phyloP scores from a whole-genome alignment of 2,329 filamentous ascomycete species.

The Gliomastix tumulicola region DNA sequence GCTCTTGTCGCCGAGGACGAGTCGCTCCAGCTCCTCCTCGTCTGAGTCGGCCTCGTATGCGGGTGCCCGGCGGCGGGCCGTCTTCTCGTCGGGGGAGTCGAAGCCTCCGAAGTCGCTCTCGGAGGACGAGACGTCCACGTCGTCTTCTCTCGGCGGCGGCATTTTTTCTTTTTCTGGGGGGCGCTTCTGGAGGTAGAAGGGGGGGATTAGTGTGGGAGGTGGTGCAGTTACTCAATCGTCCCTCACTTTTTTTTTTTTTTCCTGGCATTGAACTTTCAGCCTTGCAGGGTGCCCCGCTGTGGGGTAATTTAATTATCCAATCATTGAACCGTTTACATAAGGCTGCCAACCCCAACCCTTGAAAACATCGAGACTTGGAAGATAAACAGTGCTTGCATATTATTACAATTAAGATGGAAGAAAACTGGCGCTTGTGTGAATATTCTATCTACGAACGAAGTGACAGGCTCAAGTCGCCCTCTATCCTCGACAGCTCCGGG shows the following conservation, averaged over 20 bases:
- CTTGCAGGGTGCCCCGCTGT: conserved; percentile 13
- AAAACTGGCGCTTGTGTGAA: background rate
- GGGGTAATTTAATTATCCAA: conserved; percentile 2
- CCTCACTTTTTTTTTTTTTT: conserved; percentile 5
- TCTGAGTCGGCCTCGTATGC: conserved; percentile 66
- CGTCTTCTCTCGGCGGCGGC: conserved; percentile 20
- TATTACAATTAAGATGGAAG: no score
- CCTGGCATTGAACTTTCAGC: conserved; percentile 10
- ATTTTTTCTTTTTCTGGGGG: conserved; percentile 20
- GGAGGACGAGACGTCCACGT: conserved; percentile 14
- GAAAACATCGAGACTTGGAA: background rate
- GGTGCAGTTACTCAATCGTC: no score
- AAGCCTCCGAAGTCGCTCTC: conserved; percentile 19
- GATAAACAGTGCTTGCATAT: background rate
- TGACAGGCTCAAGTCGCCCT: conserved; percentile 23
- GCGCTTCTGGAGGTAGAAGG: no score
- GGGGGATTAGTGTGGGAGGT: no score
- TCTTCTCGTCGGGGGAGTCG: conserved; percentile 19
- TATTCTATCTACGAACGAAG: background rate
- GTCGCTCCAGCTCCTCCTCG: conserved; percentile 77
- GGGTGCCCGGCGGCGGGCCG: conserved; percentile 6
- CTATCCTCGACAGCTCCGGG: conserved; percentile 41
- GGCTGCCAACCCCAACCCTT: conserved; percentile 13
- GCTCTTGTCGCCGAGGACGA: conserved; percentile 83
- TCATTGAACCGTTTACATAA: conserved; percentile 2